Evolutionary conservation across 1,139 yeast species (phyloP), one percentile per base, ranked within the genome.

Genomic region (Sugiyamaella neomexicana): DNA sequence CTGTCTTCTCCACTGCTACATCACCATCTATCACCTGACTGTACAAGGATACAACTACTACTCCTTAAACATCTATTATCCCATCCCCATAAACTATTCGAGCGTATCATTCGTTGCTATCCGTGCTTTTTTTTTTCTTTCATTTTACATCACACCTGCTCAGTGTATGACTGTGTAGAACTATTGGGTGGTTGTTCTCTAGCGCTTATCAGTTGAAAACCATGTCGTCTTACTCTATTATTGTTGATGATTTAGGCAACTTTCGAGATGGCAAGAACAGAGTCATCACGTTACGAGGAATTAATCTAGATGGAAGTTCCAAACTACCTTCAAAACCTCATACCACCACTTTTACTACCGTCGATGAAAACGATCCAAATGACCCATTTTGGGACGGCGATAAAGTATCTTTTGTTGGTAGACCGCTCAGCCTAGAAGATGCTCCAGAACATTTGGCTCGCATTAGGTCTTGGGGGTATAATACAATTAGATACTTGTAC

Each of bases 381-480:
- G 77, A 77, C 25, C 66, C 82, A 5, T 88, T 82, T 66, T 82
- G 80, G 63, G 83, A 82, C 50, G 95, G 89, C 2, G 90, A 86
- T 57, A 70, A 75, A 39, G 90, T 87, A 1, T 81, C 90, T 17
- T 90, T 89, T 72, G 86, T 88, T 0, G 90, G 91, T 0, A 75
- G 90, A 54, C 97, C 97, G 0, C 85, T 89, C 65, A 84, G 90
- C 0, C 64, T 89, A 25, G 82, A 78, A 10, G 93, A 88, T 25
- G 93, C 95, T 0, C 81, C 76, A 50, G 74, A 66, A 53, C 97
- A 90, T 68, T 75, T 90, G 47, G 74, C 70, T 27, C 72, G 96
- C 55, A 80, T 90, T 64, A 86, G 85, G 66, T 77, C 85, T 10
- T 81, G 95, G 82, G 97, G 97, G 1, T 89, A 79, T 69, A 90